phyloP scores from a whole-genome alignment of 2,329 filamentous ascomycete species.

The Colletotrichum higginsianum region DNA sequence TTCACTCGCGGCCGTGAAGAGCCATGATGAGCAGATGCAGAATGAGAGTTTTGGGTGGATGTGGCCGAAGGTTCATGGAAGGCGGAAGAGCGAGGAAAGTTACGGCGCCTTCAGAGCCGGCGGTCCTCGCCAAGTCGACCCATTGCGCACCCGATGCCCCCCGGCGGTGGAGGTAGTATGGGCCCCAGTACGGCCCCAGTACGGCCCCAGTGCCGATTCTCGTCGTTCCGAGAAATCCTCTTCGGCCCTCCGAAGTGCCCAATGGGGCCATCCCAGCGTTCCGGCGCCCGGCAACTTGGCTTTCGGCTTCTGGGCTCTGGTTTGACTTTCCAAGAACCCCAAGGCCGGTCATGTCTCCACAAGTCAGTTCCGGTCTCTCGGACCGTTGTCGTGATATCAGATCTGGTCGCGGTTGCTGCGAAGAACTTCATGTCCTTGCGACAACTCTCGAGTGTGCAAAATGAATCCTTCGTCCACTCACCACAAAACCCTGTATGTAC shows the following conservation, averaged over 20 bases:
- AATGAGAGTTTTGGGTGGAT: background rate
- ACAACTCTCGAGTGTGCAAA: slow-evolving; percentile 20
- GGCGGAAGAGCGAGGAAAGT: slow-evolving; percentile 1
- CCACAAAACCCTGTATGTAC: slow-evolving; percentile 4
- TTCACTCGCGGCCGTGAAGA: background rate
- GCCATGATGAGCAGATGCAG: background rate
- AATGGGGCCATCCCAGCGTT: slow-evolving; percentile 33
- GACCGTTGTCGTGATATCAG: slow-evolving; percentile 18
- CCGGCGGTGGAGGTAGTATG: background rate
- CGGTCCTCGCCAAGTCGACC: background rate
- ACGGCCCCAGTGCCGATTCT: slow-evolving; percentile 32
- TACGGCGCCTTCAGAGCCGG: background rate
- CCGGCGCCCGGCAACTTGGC: slow-evolving; percentile 35
- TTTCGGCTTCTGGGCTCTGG: slow-evolving; percentile 17
- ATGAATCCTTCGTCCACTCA: slow-evolving; percentile 19
- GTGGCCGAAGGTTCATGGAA: background rate
- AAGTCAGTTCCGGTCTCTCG: background rate
- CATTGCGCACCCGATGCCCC: background rate
- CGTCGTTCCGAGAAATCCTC: slow-evolving; percentile 42
- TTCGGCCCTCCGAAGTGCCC: slow-evolving; percentile 25
- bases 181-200: slow-evolving; percentile 28
- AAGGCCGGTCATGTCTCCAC: background rate
- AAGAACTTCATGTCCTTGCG: slow-evolving; percentile 23
- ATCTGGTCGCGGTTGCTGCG: slow-evolving; percentile 25
- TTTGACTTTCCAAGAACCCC: slow-evolving; percentile 6